Conservation (phyloP, 2,329 filamentous ascomycete genomes). For the Fusarium protoensiforme region DNA sequence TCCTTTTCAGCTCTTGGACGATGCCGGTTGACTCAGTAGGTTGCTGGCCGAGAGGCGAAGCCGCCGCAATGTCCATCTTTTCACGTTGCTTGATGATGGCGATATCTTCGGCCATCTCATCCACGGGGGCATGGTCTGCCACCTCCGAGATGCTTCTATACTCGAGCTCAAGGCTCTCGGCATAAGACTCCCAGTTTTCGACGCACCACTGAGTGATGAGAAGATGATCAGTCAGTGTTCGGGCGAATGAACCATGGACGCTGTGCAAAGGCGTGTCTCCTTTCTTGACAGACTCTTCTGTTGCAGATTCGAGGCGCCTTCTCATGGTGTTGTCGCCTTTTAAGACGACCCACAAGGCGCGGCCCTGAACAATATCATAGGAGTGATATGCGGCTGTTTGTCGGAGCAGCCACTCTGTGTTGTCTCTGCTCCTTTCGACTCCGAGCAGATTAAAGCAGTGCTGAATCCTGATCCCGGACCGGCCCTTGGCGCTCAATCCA, state of each 20-base stretch:
- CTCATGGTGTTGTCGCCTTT: conserved; percentile 3
- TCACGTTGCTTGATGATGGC: background rate
- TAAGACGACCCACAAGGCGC: background rate
- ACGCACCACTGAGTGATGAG: conserved; percentile 1
- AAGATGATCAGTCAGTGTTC: conserved; percentile 4
- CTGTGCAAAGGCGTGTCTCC: background rate
- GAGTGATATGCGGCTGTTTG: conserved; percentile 11
- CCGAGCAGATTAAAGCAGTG: conserved; percentile 14
- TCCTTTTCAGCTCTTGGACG: background rate
- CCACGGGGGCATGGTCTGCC: background rate
- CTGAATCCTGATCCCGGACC: conserved; percentile 6
- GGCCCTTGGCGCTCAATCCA: background rate
- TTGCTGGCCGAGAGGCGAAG: background rate
- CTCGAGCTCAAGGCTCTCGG: background rate
- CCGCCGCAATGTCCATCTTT: background rate
- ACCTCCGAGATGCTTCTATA: background rate
- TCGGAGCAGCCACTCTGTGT: background rate
- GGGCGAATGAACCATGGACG: background rate
- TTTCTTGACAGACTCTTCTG: background rate
- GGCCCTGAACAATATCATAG: conserved; percentile 1
- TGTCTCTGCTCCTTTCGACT: background rate
- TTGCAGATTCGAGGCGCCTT: background rate
- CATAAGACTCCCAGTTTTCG: conserved; percentile 8
- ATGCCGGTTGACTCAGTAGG: background rate
- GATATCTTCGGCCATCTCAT: background rate